Base-by-base conservation (phyloP, 306 rosid species). In the Rosa persica region DNA sequence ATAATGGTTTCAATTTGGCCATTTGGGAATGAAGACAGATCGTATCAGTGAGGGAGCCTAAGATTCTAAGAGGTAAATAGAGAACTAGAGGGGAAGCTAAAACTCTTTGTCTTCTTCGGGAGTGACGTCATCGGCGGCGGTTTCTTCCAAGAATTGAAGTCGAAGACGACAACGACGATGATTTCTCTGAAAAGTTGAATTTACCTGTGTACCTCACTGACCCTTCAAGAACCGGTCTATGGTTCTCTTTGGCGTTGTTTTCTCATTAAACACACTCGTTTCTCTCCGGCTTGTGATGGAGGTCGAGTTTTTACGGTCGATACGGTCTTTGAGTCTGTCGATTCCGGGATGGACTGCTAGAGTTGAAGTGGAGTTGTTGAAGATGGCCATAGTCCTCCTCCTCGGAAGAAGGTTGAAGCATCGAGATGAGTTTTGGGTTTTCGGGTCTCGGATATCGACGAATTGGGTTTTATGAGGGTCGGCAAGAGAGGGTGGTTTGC, bases 351-450 rank as follows among this genome's bases (percentile, higher is more conserved):
- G 95, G 75, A 88, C 90, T 7, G 89, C 97, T 6, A 38, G 95
- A 89, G 20, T 79, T 86, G 6, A 76, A 19, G 81, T 54, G 34
- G 34, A 8, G 86, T 30, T 6, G 84, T 47, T 0, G 90, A 72
- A 46, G 97, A 88, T 57, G 97, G 98, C 96, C 92, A 91, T 11
- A 92, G 89, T 15, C 84, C 87, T 19, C 85, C 87, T n/a, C 84
- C 87, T 22, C 87, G 87, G 5, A 72, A 42, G 36, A 79, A 36
- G 64, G 76, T 51, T 9, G 88, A 47, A 3, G 84, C 93, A 1
- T 30, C 2, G 34, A 30, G 34, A 30, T 30, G 34, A 30, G 34
- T 30, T 30, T 30, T 30, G 0, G 81, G 81, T 34, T 78, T 86
- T 9, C 73, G 43, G 6, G 65, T 20, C 0, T 78, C 86, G 6